Conservation (phyloP, 1,139 yeast species). For the Nakaseomyces bracarensis region DNA sequence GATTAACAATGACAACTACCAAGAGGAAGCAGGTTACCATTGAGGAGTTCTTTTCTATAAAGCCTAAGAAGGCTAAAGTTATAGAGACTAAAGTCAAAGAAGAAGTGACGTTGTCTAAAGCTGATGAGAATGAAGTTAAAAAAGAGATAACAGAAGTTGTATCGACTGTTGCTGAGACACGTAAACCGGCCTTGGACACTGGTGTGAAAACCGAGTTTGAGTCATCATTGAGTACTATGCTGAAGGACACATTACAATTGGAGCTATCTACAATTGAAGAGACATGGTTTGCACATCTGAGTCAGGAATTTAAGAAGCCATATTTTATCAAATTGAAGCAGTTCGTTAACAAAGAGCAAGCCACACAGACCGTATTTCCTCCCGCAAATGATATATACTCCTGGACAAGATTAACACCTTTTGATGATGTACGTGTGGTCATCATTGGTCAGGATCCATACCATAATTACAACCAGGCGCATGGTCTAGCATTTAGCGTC, state of each 20-base stretch:
- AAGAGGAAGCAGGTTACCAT: slow-evolving; percentile 18
- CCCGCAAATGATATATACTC: slow-evolving; percentile 73
- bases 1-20: not conserved
- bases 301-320: slow-evolving; percentile 71
- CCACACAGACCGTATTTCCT: slow-evolving; percentile 51
- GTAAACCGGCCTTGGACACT: not conserved
- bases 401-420: slow-evolving; percentile 85
- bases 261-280: slow-evolving; percentile 67
- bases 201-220: slow-evolving; percentile 39
- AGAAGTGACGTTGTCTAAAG: not conserved
- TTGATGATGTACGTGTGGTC: slow-evolving; percentile 64
- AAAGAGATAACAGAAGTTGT: not conserved
- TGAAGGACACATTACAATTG: slow-evolving; percentile 47
- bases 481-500: slow-evolving; percentile 91
- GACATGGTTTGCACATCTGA: slow-evolving; percentile 67
- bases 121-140: not conserved
- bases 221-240: slow-evolving; percentile 43
- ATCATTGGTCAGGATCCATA: slow-evolving; percentile 96
- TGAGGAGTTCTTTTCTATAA: slow-evolving; percentile 18
- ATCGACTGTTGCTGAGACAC: too few relatives aligned
- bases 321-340: slow-evolving; percentile 67
- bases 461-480: slow-evolving; percentile 89
- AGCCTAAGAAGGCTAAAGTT: slow-evolving; percentile 10
- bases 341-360: slow-evolving; percentile 22
- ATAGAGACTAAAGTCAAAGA: not conserved